Evolutionary conservation across 2,329 filamentous ascomycete genomes (phyloP), one percentile per base, ranked within the genome.

Genomic region (Monilinia aucupariae): DNA sequence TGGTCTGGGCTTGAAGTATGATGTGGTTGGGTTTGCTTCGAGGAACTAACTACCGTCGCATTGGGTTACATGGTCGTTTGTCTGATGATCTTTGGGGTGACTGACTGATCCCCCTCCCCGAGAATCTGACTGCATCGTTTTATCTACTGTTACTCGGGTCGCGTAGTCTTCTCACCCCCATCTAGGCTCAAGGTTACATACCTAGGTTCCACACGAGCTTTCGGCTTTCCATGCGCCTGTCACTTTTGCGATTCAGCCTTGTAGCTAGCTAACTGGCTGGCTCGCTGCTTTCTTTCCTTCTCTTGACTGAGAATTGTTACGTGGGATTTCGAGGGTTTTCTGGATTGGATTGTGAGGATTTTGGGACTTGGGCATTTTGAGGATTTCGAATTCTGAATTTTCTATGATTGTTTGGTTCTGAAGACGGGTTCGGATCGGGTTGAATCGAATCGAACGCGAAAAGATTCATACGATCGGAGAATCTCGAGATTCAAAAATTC

Each of bases 31-130:
- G 34, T 27, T 34, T 45, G 30, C 30, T 41, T 47, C 2, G 20
- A 58, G 41, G 54, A 58, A 48, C 15, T 58, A n/a, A n/a, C n/a
- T n/a, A n/a, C n/a, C n/a, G 41, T 41, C 27, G 30, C n/a, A 47
- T 48, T 41, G 27, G 30, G 47, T 47, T 47, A 22, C 48, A 34
- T 34, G n/a, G 54, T 20, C 17, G 30, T 47, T 41, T 58, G 54
- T 47, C 47, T 58, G 27, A 58, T 25, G 20, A 47, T 12, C 3
- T 32, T n/a, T n/a, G n/a, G 30, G 30, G 45, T 48, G 45, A 22
- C 43, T n/a, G n/a, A n/a, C n/a, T n/a, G n/a, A n/a, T n/a, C n/a
- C n/a, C n/a, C n/a, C n/a, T 6, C 27, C 27, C 43, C 43, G 15
- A 45, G 3, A 15, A 39, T 54, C 22, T 25, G 22, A 39, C 51